Conservation (phyloP, 257 asterid species). For the Knoxia roxburghii region DNA sequence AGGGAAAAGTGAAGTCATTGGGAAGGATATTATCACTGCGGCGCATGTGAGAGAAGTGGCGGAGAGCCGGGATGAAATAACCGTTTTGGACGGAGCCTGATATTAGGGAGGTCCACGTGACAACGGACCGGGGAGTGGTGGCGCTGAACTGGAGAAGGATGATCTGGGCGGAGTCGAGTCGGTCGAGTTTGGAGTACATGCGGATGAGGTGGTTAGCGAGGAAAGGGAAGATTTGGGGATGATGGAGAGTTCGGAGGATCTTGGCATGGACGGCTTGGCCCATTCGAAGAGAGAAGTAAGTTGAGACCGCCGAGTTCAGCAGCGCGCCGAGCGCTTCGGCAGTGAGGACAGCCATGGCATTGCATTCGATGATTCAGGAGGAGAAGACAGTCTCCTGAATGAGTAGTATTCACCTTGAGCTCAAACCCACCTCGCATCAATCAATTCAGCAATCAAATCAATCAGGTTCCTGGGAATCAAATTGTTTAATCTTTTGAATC, state of each 20-base stretch:
- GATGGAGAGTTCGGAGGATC: conserved; percentile 37
- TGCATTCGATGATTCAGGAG: background rate
- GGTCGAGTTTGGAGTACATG: conserved; percentile 88
- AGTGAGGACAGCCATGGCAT: conserved; percentile 17
- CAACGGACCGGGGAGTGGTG: conserved; percentile 63
- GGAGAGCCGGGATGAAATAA: conserved; percentile 47
- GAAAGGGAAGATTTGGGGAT: conserved; percentile 40
- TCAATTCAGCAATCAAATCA: no score
- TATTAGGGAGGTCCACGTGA: conserved; percentile 81
- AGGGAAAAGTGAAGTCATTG: conserved; percentile 82
- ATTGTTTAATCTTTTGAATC: no score
- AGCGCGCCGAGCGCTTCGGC: conserved; percentile 51
- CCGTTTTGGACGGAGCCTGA: conserved; percentile 82
- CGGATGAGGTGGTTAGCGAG: conserved; percentile 73
- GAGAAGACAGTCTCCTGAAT: no score
- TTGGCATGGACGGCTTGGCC: conserved; percentile 71
- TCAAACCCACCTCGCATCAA: no score
- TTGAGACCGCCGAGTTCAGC: conserved; percentile 56
- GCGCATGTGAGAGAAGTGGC: conserved; percentile 53
- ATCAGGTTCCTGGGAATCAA: no score
- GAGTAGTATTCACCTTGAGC: no score
- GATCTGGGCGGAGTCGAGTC: conserved; percentile 41
- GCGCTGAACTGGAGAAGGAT: conserved; percentile 55
- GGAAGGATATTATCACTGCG: conserved; percentile 48
- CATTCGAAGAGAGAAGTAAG: conserved; percentile 42